phyloP scores from a whole-genome alignment of 2,329 filamentous ascomycete genomes.

The Colletotrichum incanum region DNA sequence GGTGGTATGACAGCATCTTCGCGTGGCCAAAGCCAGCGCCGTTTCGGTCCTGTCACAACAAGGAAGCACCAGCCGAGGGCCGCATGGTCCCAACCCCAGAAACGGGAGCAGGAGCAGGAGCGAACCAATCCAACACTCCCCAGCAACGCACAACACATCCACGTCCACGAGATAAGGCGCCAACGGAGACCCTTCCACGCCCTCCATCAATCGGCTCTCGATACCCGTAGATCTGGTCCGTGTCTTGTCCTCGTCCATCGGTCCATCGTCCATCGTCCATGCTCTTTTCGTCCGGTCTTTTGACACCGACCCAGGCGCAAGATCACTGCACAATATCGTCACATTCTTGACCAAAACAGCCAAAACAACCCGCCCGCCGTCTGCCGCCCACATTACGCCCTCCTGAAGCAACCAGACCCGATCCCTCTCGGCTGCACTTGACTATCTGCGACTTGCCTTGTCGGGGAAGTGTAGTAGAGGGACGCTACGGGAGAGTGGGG shows the following conservation, averaged over 20 bases:
- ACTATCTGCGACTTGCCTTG: conserved; percentile 10
- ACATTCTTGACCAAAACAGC: background rate
- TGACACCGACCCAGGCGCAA: conserved; percentile 23
- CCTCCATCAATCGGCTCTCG: background rate
- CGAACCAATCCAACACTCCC: background rate
- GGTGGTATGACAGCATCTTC: background rate
- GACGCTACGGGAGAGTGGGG: conserved; percentile 16
- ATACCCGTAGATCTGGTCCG: conserved; percentile 6
- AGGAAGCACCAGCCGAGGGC: conserved; percentile 24
- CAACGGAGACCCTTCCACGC: background rate
- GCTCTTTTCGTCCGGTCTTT: conserved; percentile 24
- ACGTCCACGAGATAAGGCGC: background rate
- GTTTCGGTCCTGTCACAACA: conserved; percentile 14
- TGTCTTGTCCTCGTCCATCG: conserved; percentile 7
- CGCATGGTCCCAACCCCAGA: conserved; percentile 1
- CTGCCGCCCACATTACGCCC: background rate
- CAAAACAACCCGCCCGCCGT: background rate
- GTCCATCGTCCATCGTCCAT: background rate
- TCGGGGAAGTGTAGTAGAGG: conserved; percentile 11
- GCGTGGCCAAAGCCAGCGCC: background rate
- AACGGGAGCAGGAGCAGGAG: too few species aligned
- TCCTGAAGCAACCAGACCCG: conserved; percentile 30
- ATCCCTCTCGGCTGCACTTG: conserved; percentile 25
- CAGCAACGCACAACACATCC: background rate
- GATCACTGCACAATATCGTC: conserved; percentile 17